phyloP scores from a whole-genome alignment of 257 asterid species.

The Leonotis leonurus region DNA sequence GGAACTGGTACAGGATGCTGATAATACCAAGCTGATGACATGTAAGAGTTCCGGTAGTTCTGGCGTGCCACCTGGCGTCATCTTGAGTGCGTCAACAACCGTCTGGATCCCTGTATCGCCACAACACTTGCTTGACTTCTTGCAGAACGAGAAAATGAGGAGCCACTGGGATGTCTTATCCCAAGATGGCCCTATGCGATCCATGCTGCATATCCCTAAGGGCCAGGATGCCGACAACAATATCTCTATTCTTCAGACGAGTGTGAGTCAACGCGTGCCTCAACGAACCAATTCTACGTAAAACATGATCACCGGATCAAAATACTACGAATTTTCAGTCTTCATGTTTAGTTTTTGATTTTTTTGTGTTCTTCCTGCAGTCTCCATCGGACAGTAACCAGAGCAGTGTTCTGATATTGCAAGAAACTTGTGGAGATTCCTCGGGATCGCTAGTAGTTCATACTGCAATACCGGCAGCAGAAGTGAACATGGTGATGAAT shows the following conservation, averaged over 20 bases:
- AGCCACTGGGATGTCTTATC: conserved; percentile 72
- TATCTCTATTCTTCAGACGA: conserved; percentile 47
- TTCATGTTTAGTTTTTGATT: neutral
- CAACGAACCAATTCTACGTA: neutral
- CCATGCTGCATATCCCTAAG: conserved; percentile 49
- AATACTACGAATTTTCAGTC: neutral
- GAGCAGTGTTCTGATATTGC: conserved; percentile 49
- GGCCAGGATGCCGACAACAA: conserved; percentile 57
- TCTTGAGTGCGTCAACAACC: conserved; percentile 69
- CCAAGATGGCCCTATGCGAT: conserved; percentile 58
- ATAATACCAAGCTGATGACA: conserved; percentile 50
- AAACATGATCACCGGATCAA: neutral
- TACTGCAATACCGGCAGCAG: conserved; percentile 45
- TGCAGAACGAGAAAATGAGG: conserved; percentile 52
- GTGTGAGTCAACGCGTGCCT: conserved; percentile 36
- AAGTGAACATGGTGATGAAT: conserved; percentile 42
- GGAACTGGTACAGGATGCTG: conserved; percentile 53
- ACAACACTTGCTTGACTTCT: conserved; percentile 45
- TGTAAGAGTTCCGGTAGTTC: conserved; percentile 50
- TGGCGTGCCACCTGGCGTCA: conserved; percentile 71
- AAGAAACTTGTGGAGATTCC: conserved; percentile 52
- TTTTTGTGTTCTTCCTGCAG: conserved; percentile 28
- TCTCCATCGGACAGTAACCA: conserved; percentile 24
- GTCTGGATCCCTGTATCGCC: conserved; percentile 64
- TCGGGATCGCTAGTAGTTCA: conserved; percentile 61